phyloP scores from a whole-genome alignment of 371 early-diverging fungal species.

The Smittium mucronatum region DNA sequence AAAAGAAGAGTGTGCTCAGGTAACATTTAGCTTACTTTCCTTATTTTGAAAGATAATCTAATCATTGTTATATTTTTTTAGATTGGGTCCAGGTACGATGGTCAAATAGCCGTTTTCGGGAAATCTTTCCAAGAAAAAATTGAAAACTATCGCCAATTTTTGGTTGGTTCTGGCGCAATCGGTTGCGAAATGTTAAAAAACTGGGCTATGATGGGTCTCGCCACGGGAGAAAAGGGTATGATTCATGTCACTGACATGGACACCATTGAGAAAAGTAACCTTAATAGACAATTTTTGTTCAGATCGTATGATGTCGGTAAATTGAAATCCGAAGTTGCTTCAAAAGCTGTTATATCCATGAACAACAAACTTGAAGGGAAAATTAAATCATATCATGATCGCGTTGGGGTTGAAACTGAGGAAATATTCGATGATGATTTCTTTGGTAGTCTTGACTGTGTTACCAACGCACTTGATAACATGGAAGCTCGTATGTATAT shows the following conservation, averaged over 20 bases:
- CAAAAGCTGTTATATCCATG: slow-evolving; percentile 81
- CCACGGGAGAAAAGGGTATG: slow-evolving; percentile 68
- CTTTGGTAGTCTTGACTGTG: slow-evolving; percentile 76
- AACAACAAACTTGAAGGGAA: slow-evolving; percentile 78
- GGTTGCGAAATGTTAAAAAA: slow-evolving; percentile 99
- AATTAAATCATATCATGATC: slow-evolving; percentile 79
- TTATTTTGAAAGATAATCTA: slow-evolving; percentile 14
- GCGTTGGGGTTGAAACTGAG: slow-evolving; percentile 96
- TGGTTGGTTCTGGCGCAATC: slow-evolving; percentile 99
- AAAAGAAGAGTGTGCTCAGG: slow-evolving; percentile 62
- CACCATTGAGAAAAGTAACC: slow-evolving; percentile 58
- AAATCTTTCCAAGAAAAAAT: slow-evolving; percentile 78
- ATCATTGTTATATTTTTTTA: neutral
- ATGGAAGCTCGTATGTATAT: slow-evolving; percentile 98
- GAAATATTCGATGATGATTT: slow-evolving; percentile 90
- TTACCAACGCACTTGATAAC: slow-evolving; percentile 99
- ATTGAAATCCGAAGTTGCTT: slow-evolving; percentile 95
- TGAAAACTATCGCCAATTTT: slow-evolving; percentile 78
- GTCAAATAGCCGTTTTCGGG: slow-evolving; percentile 93
- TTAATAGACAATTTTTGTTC: slow-evolving; percentile 70
- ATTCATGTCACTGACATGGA: slow-evolving; percentile 98
- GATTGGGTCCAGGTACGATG: slow-evolving; percentile 79
- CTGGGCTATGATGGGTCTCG: slow-evolving; percentile 98
- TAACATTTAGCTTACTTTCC: slow-evolving; percentile 18
- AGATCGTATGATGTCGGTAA: slow-evolving; percentile 64